These are phyloP conservation scores for Aspergillus nidulans DNA, from an alignment of 495 filamentous ascomycete species.

Conservation along the genomic window DNA sequence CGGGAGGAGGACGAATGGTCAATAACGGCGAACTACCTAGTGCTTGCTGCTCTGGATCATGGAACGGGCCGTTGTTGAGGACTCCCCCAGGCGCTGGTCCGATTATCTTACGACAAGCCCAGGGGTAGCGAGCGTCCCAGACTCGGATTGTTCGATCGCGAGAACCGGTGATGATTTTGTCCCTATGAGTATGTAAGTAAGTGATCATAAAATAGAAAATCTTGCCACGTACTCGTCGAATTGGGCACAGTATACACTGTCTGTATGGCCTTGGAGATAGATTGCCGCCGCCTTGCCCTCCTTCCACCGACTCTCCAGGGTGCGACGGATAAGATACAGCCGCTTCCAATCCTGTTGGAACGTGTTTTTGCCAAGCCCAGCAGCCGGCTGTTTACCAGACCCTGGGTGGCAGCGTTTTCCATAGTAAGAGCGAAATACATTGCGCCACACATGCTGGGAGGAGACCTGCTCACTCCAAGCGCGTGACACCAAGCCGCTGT, in stretches of 20 bases:
- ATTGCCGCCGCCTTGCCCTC: constrained; percentile 71
- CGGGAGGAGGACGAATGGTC: constrained; percentile 41
- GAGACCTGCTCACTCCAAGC: constrained; percentile 59
- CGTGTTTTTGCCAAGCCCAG: constrained; percentile 46
- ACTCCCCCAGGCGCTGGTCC: constrained; percentile 41
- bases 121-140: constrained; percentile 83
- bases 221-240: constrained; percentile 77
- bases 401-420: constrained; percentile 32
- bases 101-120: constrained; percentile 76
- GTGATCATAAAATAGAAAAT: not conserved
- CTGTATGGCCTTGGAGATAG: constrained; percentile 85
- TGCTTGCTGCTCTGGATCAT: constrained; percentile 36
- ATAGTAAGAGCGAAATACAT: constrained; percentile 69
- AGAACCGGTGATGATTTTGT: constrained; percentile 95
- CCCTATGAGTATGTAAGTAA: constrained; percentile 35
- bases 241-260: constrained; percentile 95
- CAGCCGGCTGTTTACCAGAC: constrained; percentile 38
- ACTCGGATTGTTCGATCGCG: constrained; percentile 91
- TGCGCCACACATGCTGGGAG: constrained; percentile 70
- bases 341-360: constrained; percentile 75
- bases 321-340: constrained; percentile 70
- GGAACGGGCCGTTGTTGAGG: constrained; percentile 28
- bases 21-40: constrained; percentile 41
- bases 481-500: constrained; percentile 57
- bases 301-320: constrained; percentile 75